Percentiles rank a stretch among this genome's conserved stretches.
phyloP scores from a whole-genome alignment of 768 basidiomycete genomes.

The Saitozyma sp. region DNA sequence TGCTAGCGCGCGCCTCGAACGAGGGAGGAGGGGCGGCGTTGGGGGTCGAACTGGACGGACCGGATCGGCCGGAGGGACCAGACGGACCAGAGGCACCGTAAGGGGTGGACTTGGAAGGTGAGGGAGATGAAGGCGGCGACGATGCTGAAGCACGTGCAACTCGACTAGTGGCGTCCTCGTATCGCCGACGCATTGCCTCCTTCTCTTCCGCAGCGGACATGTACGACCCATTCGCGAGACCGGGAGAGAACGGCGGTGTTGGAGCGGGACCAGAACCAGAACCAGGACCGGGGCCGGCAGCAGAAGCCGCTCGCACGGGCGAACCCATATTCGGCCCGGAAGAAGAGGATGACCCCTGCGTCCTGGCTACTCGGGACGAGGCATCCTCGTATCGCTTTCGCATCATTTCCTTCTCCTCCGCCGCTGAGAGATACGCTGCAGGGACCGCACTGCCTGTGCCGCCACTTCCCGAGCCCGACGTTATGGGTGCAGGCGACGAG shows the following conservation, averaged over 20 bases:
- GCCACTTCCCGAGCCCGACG: not conserved
- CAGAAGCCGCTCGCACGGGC: not conserved
- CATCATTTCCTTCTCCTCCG: slow-evolving; percentile 47
- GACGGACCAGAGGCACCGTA: not conserved
- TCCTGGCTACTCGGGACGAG: not conserved
- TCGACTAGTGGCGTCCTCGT: slow-evolving; percentile 35
- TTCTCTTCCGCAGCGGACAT: slow-evolving; percentile 44
- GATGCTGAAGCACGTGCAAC: not conserved
- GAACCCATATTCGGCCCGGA: not conserved
- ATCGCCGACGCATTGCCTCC: slow-evolving; percentile 39
- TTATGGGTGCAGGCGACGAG: not conserved
- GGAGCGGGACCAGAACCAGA: not conserved
- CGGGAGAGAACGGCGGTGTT: not conserved
- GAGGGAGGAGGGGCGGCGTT: no score
- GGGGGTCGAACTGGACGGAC: not conserved
- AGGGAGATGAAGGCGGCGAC: no score
- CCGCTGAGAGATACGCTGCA: slow-evolving; percentile 27
- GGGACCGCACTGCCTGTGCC: not conserved
- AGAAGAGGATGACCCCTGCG: not conserved
- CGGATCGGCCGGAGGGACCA: not conserved
- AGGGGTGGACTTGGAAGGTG: not conserved
- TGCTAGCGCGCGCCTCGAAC: not conserved
- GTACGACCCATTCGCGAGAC: slow-evolving; percentile 5
- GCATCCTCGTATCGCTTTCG: slow-evolving; percentile 44
- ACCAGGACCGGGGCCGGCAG: not conserved